Evolutionary conservation across 352 stramenopile species (phyloP), one percentile per base, ranked within the genome.

Genomic region (Globisporangium irregulare): DNA sequence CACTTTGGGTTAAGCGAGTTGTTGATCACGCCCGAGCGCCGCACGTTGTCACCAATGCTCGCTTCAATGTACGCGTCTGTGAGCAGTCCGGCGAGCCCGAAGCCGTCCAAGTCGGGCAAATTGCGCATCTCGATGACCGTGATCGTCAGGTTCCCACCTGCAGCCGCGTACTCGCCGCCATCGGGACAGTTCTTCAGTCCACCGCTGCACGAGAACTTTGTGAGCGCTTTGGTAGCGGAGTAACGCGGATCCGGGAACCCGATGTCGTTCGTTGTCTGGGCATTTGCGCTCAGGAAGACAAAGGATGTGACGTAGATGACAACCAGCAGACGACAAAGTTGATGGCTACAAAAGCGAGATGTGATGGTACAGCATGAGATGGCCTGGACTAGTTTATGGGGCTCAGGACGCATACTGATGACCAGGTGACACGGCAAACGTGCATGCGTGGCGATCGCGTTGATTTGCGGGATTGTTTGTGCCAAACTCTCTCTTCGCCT

Each of bases 131-230:
- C 81, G 15, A 96, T 67, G 59, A 97, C 80, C 9, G 84, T 94
- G 12, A 97, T 46, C 20, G 90, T 96, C 20, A 98, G 78, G 53
- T 96, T 96, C 0, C 92, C 92, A n/a, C 92, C 92, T 0, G 87
- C 89, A 15, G 81, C 82, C 4, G 69, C 69, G 43, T 93, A 95
- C 60, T 92, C 73, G 15, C 87, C 88, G 61, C 71, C 77, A 57
- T 90, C 78, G 25, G 87, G 89, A 60, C 89, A 95, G 48, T 91
- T 90, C 41, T 69, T 75, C 6, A 73, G 43, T 0, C 86, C 87
- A 20, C 86, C 86, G 5, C 81, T 82, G 54, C 89, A 96, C 4
- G 84, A 92, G 59, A 95, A 95, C 3, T 73, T 78, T 15, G 74
- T 77, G n/a, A 91, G 74, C 15, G 41, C 62, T 36, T 81, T 82